phyloP scores from a whole-genome alignment of 768 basidiomycete genomes.

The Obba rivulosa region DNA sequence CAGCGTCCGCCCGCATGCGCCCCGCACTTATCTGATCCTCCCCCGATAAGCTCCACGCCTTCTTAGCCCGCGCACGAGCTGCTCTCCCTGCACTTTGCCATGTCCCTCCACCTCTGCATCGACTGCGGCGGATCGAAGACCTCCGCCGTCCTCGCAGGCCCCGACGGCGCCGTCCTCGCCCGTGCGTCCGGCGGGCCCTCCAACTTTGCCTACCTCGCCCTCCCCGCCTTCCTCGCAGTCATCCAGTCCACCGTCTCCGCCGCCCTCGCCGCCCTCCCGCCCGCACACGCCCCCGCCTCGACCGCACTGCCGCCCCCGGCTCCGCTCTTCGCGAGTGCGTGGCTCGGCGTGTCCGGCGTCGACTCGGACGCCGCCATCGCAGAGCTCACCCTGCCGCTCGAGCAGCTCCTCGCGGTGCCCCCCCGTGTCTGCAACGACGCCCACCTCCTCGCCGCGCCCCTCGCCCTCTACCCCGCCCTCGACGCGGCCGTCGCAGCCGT shows the following conservation, averaged over 20 bases:
- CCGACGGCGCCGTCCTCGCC: slow-evolving; percentile 54
- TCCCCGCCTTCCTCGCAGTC: slow-evolving; percentile 51
- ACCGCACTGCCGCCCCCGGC: slow-evolving; percentile 25
- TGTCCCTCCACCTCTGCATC: slow-evolving; percentile 64
- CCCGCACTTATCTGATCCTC: no score
- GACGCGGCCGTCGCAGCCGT: slow-evolving; percentile 66
- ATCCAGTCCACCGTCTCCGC: slow-evolving; percentile 46
- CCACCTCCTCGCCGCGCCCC: slow-evolving; percentile 76
- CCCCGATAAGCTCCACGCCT: background rate
- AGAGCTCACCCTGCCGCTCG: slow-evolving; percentile 48
- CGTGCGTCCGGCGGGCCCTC: slow-evolving; percentile 73
- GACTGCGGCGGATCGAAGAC: slow-evolving; percentile 93
- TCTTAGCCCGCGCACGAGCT: background rate
- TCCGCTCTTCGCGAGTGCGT: slow-evolving; percentile 56
- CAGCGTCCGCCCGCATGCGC: no score
- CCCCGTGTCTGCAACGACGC: slow-evolving; percentile 72
- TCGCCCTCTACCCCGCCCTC: slow-evolving; percentile 55
- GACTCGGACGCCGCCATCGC: slow-evolving; percentile 64
- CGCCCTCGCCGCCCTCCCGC: slow-evolving; percentile 46
- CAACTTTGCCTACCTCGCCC: slow-evolving; percentile 77
- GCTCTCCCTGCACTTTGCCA: slow-evolving; percentile 1
- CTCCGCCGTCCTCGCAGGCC: slow-evolving; percentile 61
- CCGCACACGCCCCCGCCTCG: slow-evolving; percentile 30
- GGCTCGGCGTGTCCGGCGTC: slow-evolving; percentile 81
- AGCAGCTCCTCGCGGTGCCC: slow-evolving; percentile 54